Evolutionary conservation across 163 green algal genomes (phyloP).

Genomic region (Volvox carteri): DNA sequence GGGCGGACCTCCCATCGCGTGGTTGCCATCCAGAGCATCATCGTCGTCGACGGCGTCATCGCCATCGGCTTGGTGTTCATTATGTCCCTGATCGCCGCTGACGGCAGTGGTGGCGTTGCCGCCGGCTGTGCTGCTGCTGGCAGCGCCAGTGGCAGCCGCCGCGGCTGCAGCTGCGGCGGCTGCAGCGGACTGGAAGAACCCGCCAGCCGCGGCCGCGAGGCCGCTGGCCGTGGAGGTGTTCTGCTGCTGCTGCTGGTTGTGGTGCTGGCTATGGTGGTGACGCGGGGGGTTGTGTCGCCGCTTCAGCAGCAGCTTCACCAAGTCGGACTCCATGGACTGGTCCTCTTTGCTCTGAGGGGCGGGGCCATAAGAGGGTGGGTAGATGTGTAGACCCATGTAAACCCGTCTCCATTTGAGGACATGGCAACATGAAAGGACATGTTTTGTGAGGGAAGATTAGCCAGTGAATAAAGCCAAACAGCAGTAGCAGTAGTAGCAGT

Average conservation of each 20-base stretch:
- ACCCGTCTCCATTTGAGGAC: no score
- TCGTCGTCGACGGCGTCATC: neutral
- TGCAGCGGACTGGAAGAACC: neutral
- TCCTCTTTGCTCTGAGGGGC: slow-evolving; percentile 12
- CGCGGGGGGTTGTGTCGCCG: neutral
- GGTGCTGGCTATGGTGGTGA: neutral
- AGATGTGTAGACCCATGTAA: no score
- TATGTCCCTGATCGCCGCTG: no score
- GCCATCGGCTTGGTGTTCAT: neutral
- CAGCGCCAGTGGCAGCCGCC: neutral
- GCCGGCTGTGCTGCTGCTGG: no score
- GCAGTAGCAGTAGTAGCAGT: no score
- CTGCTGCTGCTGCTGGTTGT: neutral
- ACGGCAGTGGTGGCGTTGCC: neutral
- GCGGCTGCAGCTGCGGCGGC: neutral
- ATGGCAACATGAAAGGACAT: no score
- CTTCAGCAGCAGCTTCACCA: slow-evolving; percentile 39
- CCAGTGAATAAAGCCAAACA: no score
- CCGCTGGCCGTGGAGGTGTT: neutral
- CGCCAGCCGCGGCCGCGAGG: neutral
- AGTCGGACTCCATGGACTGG: slow-evolving; percentile 2
- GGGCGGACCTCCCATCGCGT: slow-evolving; percentile 16
- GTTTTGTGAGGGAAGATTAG: no score
- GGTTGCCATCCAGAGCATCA: neutral
- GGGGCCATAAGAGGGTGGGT: no score